phyloP scores from a whole-genome alignment of 169 alveolate genomes.

The Eimeria maxima region DNA sequence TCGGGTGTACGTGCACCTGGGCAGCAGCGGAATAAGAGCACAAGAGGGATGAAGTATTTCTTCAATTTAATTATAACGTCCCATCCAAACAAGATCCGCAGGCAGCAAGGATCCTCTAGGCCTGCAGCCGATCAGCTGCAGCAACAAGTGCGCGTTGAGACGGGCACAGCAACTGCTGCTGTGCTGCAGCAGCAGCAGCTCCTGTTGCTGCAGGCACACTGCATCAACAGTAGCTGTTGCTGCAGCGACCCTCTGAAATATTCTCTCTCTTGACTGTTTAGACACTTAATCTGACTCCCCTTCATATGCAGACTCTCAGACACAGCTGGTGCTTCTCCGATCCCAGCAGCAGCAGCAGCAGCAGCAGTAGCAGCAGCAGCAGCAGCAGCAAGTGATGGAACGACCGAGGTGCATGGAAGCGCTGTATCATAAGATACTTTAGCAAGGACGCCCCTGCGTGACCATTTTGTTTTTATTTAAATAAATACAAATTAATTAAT shows the following conservation, averaged over 20 bases:
- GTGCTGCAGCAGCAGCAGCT: conserved; percentile 26
- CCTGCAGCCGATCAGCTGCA: conserved; percentile 42
- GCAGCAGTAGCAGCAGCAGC: background rate
- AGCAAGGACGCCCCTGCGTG: background rate
- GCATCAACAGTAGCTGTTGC: conserved; percentile 5
- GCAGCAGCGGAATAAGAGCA: background rate
- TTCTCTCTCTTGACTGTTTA: background rate
- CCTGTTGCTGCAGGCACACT: conserved; percentile 44
- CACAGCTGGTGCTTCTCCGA: background rate
- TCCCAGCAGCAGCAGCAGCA: conserved; percentile 30
- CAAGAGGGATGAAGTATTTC: background rate
- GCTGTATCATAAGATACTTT: background rate
- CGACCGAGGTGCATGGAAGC: background rate
- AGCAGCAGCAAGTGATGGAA: background rate
- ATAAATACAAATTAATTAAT: background rate
- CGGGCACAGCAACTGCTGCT: no score
- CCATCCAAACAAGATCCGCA: background rate
- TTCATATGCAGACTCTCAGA: no score
- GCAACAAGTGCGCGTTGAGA: conserved; percentile 45
- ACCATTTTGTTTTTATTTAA: background rate
- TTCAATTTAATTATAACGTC: background rate
- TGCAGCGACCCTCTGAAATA: conserved; percentile 4
- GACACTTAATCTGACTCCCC: no score
- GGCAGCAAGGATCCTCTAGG: background rate
- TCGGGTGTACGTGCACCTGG: conserved; percentile 13